Conservation (phyloP, 2,329 filamentous ascomycete species). For the Pseudogymnoascus verrucosus region DNA sequence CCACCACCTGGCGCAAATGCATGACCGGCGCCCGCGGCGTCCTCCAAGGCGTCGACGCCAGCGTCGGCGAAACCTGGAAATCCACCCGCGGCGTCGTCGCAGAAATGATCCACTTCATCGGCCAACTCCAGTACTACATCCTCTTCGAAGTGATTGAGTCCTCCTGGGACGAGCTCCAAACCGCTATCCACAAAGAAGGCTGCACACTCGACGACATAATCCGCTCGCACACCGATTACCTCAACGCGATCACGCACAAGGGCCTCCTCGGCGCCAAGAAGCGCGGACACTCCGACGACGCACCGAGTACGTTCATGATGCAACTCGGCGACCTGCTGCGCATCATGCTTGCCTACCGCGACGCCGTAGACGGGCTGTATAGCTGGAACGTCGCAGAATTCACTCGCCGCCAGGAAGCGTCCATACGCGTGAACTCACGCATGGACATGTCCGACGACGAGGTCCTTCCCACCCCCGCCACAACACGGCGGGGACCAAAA, state of each 20-base stretch:
- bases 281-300: conserved; percentile 43
- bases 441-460: conserved; percentile 23
- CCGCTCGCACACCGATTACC: conserved; percentile 79
- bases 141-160: conserved; percentile 97
- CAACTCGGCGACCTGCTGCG: conserved; percentile 91
- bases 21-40: conserved; percentile 95
- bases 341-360: conserved; percentile 88
- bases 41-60: conserved; percentile 65
- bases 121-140: conserved; percentile 96
- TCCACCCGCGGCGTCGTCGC: conserved; percentile 78
- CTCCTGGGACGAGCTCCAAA: conserved; percentile 85
- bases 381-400: conserved; percentile 93
- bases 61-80: conserved; percentile 78
- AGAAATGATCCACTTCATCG: conserved; percentile 98
- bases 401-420: conserved; percentile 78
- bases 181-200: conserved; percentile 71
- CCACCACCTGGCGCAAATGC: conserved; percentile 85
- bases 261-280: conserved; percentile 73
- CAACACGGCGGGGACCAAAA: conserved; percentile 23
- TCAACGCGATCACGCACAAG: conserved; percentile 92
- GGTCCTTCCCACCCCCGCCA: conserved; percentile 22
- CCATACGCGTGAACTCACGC: conserved; percentile 60
- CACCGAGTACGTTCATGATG: conserved; percentile 67
- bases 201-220: conserved; percentile 95
- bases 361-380: conserved; percentile 89